A percentile compares a stretch with the other conserved stretches of the same genome.
These are phyloP conservation scores for Anacardium occidentale DNA, from an alignment of 345 rosid species.

Conservation along the genomic window DNA sequence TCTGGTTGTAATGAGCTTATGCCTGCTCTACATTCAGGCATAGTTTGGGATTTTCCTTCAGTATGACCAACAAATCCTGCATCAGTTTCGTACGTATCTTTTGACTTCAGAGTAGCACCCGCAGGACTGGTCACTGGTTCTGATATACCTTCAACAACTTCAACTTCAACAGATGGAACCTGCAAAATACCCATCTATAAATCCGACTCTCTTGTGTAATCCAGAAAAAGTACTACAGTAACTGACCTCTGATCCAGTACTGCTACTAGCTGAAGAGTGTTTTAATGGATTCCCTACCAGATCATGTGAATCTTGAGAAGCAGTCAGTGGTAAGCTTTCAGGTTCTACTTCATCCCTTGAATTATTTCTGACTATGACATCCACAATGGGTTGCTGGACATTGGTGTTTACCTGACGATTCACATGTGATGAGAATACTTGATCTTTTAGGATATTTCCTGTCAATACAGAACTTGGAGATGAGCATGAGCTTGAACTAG, in stretches of 20 bases:
- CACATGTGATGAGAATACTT: conserved; percentile 21
- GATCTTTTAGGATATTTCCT: conserved; percentile 23
- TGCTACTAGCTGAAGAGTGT: conserved; percentile 7
- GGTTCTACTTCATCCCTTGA: conserved; percentile 19
- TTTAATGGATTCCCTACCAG: conserved; percentile 17
- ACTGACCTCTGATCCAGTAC: conserved; percentile 30
- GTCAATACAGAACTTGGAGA: conserved; percentile 53
- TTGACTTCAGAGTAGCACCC: conserved; percentile 13
- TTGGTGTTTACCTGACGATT: conserved; percentile 26
- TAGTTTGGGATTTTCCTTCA: conserved; percentile 7
- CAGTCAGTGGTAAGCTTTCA: conserved; percentile 16
- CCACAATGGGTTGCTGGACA: conserved; percentile 18
- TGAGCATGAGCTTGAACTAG: conserved; percentile 32
- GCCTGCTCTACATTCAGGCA: conserved; percentile 4
- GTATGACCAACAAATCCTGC: conserved; percentile 4
- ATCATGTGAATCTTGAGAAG: conserved; percentile 24
- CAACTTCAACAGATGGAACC: conserved; percentile 20
- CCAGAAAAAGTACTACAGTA: neutral
- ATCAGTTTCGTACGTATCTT: conserved; percentile 3
- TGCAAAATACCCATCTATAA: conserved; percentile 22
- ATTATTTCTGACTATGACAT: conserved; percentile 17
- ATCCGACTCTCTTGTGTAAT: conserved; percentile 3
- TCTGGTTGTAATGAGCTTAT: conserved; percentile 12
- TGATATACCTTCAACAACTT: conserved; percentile 14
- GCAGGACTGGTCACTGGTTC: conserved; percentile 1